phyloP scores from a whole-genome alignment of 345 rosid genomes.

The Conringia planisiliqua region DNA sequence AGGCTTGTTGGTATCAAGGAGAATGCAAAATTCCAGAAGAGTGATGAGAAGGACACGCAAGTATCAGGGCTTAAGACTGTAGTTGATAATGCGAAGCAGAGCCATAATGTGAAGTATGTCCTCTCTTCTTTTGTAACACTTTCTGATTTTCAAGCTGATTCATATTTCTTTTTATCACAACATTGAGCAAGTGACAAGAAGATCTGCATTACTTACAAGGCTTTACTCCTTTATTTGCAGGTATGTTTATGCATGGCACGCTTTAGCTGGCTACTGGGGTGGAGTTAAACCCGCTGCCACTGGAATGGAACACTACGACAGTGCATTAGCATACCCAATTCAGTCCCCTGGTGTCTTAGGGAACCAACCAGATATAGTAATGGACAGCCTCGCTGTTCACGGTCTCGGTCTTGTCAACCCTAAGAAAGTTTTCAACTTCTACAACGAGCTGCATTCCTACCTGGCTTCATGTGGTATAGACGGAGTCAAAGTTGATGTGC shows the following conservation, averaged over 20 bases:
- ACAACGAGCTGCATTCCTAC: constrained; percentile 93
- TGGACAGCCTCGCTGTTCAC: constrained; percentile 85
- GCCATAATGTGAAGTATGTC: constrained; percentile 76
- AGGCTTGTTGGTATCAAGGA: constrained; percentile 92
- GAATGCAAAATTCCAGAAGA: constrained; percentile 78
- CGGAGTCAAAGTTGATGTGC: constrained; percentile 97
- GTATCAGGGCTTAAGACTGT: constrained; percentile 63
- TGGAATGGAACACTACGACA: constrained; percentile 95
- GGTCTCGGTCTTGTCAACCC: constrained; percentile 97
- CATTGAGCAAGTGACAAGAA: not conserved
- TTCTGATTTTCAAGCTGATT: not conserved
- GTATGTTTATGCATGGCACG: constrained; percentile 93
- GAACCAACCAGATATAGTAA: constrained; percentile 91
- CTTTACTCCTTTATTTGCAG: constrained; percentile 34
- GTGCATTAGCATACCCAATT: constrained; percentile 82
- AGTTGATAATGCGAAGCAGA: constrained; percentile 77
- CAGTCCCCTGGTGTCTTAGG: constrained; percentile 85
- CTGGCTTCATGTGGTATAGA: constrained; percentile 92
- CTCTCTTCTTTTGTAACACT: not conserved
- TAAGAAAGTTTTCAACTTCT: constrained; percentile 86
- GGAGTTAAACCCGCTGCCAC: constrained; percentile 92
- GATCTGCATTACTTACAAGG: not conserved
- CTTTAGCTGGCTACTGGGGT: constrained; percentile 98
- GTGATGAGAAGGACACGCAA: constrained; percentile 42
- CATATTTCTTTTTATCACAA: not conserved